These are phyloP conservation scores for Alternaria conjuncta DNA, from an alignment of 2,329 filamentous ascomycete genomes.

Conservation along the genomic window DNA sequence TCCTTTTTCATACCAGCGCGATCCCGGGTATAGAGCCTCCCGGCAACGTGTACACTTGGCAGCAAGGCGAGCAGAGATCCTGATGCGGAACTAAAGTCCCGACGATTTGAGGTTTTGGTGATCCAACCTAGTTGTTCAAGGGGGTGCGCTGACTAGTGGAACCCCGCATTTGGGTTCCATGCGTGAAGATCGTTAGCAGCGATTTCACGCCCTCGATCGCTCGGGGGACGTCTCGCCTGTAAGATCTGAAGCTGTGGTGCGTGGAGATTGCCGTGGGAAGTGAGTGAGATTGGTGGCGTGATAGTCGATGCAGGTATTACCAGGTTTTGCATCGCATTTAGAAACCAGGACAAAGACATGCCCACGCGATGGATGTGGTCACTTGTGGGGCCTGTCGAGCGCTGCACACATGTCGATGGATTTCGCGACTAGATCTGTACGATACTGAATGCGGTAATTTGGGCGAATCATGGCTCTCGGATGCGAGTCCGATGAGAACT, in stretches of 20 bases:
- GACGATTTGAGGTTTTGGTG: neutral
- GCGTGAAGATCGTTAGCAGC: slow-evolving; percentile 4
- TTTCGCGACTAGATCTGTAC: neutral
- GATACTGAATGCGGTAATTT: slow-evolving; percentile 4
- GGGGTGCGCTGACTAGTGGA: neutral
- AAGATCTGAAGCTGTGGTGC: neutral
- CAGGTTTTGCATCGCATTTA: neutral
- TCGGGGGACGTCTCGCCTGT: slow-evolving; percentile 1
- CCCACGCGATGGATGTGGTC: neutral
- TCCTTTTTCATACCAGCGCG: neutral
- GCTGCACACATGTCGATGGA: neutral
- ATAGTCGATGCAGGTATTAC: neutral
- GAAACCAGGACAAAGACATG: neutral
- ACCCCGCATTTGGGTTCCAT: slow-evolving; percentile 6
- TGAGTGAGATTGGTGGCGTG: neutral
- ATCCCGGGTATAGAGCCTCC: neutral
- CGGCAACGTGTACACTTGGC: neutral
- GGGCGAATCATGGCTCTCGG: slow-evolving; percentile 6
- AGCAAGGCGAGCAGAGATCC: neutral
- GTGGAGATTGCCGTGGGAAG: slow-evolving; percentile 1
- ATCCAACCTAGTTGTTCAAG: neutral
- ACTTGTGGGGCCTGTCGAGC: neutral
- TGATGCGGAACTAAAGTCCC: neutral
- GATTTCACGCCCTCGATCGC: neutral
- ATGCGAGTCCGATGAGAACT: neutral